phyloP scores from a whole-genome alignment of 805 yeast genomes.

The Teunomyces cretensis region DNA sequence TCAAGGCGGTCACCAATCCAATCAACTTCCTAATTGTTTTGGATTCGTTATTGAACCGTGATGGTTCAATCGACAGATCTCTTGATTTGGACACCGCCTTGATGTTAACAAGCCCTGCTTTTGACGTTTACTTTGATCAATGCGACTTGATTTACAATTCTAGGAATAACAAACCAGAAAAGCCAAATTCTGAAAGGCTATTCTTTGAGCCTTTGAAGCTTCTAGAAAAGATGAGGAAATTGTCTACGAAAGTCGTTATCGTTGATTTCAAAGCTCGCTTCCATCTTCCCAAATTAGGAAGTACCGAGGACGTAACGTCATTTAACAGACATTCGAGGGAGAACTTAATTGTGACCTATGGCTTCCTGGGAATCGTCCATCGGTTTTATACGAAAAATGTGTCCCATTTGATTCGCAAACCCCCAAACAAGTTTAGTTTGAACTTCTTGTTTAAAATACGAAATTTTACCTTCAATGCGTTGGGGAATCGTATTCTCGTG shows the following conservation, averaged over 20 bases:
- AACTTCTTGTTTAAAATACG: constrained; percentile 30
- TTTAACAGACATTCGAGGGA: constrained; percentile 21
- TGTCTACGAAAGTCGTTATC: constrained; percentile 24
- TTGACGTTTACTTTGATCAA: constrained; percentile 41
- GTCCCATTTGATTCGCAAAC: constrained; percentile 10
- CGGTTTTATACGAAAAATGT: constrained; percentile 28
- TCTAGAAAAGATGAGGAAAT: constrained; percentile 14
- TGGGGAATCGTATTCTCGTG: constrained; percentile 28
- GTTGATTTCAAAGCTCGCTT: constrained; percentile 29
- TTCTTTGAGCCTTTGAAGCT: constrained; percentile 3
- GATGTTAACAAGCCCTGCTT: constrained; percentile 33
- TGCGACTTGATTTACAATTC: constrained; percentile 12
- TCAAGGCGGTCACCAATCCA: constrained; percentile 20
- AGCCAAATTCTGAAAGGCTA: constrained; percentile 1
- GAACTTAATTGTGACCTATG: constrained; percentile 25
- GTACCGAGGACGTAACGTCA: constrained; percentile 11
- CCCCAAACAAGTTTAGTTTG: constrained; percentile 11
- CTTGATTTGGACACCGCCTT: constrained; percentile 18
- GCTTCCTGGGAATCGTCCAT: constrained; percentile 23
- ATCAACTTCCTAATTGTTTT: constrained; percentile 22
- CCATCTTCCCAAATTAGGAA: constrained; percentile 29
- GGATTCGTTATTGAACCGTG: constrained; percentile 7
- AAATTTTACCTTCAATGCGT: constrained; percentile 27
- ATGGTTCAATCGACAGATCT: constrained; percentile 7
- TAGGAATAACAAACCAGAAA: background rate